Evolutionary conservation across 2,329 filamentous ascomycete species (phyloP).

Genomic region (Tolypocladium paradoxum): DNA sequence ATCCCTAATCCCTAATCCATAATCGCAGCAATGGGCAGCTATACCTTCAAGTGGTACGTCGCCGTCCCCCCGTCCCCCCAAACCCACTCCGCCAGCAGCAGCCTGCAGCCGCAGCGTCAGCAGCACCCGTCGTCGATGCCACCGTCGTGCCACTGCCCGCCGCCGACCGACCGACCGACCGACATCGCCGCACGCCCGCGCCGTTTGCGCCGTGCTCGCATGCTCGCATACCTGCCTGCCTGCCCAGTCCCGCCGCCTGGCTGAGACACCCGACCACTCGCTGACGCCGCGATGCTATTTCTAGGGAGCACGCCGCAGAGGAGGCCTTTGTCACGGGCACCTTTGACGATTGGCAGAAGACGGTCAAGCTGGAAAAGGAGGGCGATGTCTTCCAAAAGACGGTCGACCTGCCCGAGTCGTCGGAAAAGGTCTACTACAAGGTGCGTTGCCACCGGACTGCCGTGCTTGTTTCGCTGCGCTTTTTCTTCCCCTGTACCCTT

Average conservation of each 20-base stretch:
- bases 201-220: background rate
- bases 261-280: background rate
- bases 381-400: conserved; percentile 68
- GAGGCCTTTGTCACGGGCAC: conserved; percentile 93
- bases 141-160: background rate
- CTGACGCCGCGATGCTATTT: conserved; percentile 6
- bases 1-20: conserved; percentile 4
- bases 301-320: conserved; percentile 71
- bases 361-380: conserved; percentile 68
- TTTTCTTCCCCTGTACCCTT: background rate
- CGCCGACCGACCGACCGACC: background rate
- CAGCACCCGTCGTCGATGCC: background rate
- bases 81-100: background rate
- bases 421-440: conserved; percentile 87
- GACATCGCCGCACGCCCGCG: background rate
- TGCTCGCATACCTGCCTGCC: too few species aligned
- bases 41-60: conserved; percentile 60
- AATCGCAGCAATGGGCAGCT: conserved; percentile 47
- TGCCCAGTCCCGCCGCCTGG: background rate
- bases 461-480: background rate
- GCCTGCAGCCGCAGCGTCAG: background rate
- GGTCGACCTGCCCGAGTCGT: conserved; percentile 56
- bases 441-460: conserved; percentile 36
- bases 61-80: conserved; percentile 1
- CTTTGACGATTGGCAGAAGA: conserved; percentile 91